These are phyloP conservation scores for Taphrina pruni DNA, from an alignment of 1,139 yeast species.

Conservation along the genomic window DNA sequence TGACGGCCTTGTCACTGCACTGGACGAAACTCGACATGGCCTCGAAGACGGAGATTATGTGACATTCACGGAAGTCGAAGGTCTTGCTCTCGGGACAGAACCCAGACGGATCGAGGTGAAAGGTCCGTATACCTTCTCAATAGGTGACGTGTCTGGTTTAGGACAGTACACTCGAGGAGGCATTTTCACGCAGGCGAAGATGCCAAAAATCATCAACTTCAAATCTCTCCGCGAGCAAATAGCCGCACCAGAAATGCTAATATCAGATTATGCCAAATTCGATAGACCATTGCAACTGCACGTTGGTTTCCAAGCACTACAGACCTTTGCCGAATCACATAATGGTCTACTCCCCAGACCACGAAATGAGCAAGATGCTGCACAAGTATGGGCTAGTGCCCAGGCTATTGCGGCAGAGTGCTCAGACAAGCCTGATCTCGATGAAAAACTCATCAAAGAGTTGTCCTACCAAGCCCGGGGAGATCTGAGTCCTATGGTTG, in stretches of 20 bases:
- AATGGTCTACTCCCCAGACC: conserved; percentile 77
- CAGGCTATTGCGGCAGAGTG: conserved; percentile 65
- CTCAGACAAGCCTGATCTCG: conserved; percentile 64
- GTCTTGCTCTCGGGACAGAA: conserved; percentile 65
- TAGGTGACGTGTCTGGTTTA: conserved; percentile 57
- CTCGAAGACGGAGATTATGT: conserved; percentile 90
- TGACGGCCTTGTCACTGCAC: conserved; percentile 90
- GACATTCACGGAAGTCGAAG: conserved; percentile 84
- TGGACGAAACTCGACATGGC: conserved; percentile 92
- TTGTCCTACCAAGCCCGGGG: conserved; percentile 87
- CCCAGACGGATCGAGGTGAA: conserved; percentile 79
- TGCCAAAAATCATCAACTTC: conserved; percentile 70
- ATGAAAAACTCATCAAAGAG: conserved; percentile 71
- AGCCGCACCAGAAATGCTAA: conserved; percentile 73
- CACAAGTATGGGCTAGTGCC: conserved; percentile 66
- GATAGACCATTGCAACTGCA: conserved; percentile 91
- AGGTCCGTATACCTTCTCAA: conserved; percentile 91
- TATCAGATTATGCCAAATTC: conserved; percentile 90
- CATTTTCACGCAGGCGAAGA: conserved; percentile 86
- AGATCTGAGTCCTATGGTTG: conserved; percentile 87
- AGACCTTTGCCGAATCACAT: conserved; percentile 69
- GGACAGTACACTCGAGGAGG: conserved; percentile 85
- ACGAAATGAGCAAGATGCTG: conserved; percentile 74
- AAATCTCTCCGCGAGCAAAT: conserved; percentile 70
- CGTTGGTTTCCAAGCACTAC: conserved; percentile 87